Conservation (phyloP, 805 yeast species). For the Ogataea corticis region DNA sequence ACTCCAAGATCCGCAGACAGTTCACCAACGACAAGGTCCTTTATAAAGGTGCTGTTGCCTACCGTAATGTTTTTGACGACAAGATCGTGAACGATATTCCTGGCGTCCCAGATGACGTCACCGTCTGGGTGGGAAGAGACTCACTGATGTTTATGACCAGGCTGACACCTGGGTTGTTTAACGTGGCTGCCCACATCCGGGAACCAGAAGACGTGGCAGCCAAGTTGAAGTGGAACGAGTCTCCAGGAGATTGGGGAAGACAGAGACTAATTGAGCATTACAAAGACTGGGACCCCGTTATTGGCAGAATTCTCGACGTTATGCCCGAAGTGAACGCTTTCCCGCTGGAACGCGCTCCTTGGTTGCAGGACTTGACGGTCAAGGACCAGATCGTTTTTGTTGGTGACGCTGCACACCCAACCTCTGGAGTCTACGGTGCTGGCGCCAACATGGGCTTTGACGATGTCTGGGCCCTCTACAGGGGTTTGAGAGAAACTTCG, state of each 20-base stretch:
- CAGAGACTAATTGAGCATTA: conserved; percentile 8
- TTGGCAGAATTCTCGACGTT: conserved; percentile 6
- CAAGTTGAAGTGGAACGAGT: conserved; percentile 7
- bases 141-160: conserved; percentile 11
- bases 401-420: conserved; percentile 16
- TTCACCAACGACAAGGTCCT: conserved; percentile 7
- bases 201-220: conserved; percentile 11
- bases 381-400: conserved; percentile 9
- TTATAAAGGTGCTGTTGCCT: conserved; percentile 11
- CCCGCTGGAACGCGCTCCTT: conserved; percentile 11
- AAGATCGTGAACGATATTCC: conserved; percentile 3
- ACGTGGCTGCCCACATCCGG: conserved; percentile 10
- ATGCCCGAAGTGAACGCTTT: conserved; percentile 12
- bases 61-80: conserved; percentile 11
- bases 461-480: conserved; percentile 12
- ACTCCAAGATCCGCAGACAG: conserved; percentile 10
- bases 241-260: conserved; percentile 12
- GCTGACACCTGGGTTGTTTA: conserved; percentile 7
- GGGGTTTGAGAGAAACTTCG: conserved; percentile 6
- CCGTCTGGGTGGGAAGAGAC: conserved; percentile 9
- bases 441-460: conserved; percentile 13
- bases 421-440: conserved; percentile 15
- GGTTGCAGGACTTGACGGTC: conserved; percentile 6
- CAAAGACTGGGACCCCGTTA: conserved; percentile 12
- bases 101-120: conserved; percentile 8